Evolutionary conservation across 1,284 basidiomycete genomes (phyloP), one percentile per base, ranked within the genome.

Genomic region (Leccinum ponderosum): DNA sequence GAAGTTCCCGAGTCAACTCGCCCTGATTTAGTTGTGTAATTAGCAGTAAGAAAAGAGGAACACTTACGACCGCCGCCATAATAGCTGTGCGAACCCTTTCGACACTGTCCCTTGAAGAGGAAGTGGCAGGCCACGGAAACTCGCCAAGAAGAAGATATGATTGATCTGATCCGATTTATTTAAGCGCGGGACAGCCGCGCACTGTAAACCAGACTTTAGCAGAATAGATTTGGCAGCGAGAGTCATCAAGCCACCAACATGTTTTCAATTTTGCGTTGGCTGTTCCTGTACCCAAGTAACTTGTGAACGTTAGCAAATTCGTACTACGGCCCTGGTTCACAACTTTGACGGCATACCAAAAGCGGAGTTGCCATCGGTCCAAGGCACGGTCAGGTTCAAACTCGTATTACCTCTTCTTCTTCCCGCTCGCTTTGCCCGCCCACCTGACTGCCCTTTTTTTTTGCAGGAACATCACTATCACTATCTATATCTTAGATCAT

Each of bases 391-490:
- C 39, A 42, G 39, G 39, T 9, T 42, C n/a, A 42, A 17, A n/a
- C n/a, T 37, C 33, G 53, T 53, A 20, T 33, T 33, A 33, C 57
- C 29, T 22, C 17, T 60, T 52, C 53, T 7, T 55, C 59, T 47
- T 51, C 51, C 42, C 57, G 62, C 66, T 55, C 42, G 39, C 12
- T 39, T 53, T 22, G 17, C 51, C 20, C 44, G 4, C 55, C 31
- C 53, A 22, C 53, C 17, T 39, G 37, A 27, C 60, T 17, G 4
- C 14, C 27, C 5, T 17, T 11, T 4, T 1, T 37, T 20, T 42
- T 55, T 12, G 54, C 56, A 51, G 25, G 54, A 51, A 65, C 63
- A 69, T 68, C 64, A 20, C 69, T 72, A 70, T 35, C 12, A 35
- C 33, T 35, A 35, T 42, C 39, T 42, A 42, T 42, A 42, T 17